Conservation (phyloP, 2,329 filamentous ascomycete genomes). For the Fusarium musae region DNA sequence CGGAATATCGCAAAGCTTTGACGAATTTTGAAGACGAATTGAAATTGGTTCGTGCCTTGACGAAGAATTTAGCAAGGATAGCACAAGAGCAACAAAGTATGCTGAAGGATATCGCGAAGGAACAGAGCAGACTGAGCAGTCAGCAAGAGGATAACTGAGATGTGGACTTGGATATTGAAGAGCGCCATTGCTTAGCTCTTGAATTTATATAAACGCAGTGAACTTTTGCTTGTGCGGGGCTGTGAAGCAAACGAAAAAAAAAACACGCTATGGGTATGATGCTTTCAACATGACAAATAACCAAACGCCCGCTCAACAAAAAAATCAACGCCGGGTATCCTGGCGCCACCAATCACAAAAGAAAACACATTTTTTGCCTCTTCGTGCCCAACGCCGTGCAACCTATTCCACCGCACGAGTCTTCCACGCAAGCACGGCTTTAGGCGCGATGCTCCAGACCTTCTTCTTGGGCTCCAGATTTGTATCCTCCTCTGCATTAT, state of each 20-base stretch:
- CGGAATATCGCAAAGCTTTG: not conserved
- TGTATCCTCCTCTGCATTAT: not conserved
- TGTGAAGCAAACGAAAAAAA: not conserved
- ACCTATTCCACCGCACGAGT: not conserved
- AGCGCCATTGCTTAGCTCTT: not conserved
- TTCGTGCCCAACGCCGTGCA: slow-evolving; percentile 53
- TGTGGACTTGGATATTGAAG: not conserved
- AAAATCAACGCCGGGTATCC: not conserved
- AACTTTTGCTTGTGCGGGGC: not conserved
- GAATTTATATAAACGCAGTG: not conserved
- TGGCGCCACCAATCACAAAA: not conserved
- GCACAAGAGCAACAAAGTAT: not conserved
- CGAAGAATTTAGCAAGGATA: fast-evolving
- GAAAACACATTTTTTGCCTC: slow-evolving; percentile 48
- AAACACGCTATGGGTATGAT: not conserved
- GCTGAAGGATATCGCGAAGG: not conserved
- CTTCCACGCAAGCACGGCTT: slow-evolving; percentile 13
- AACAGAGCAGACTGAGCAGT: not conserved
- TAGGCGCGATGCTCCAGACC: not conserved
- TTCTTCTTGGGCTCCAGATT: slow-evolving; percentile 18
- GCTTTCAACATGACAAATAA: not conserved
- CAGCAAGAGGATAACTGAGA: not conserved
- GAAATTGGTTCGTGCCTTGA: fast-evolving
- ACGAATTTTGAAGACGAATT: fast-evolving
- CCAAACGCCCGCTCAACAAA: not conserved